Base-by-base conservation (phyloP, 2,329 filamentous ascomycete species). In the Colletotrichum truncatum region DNA sequence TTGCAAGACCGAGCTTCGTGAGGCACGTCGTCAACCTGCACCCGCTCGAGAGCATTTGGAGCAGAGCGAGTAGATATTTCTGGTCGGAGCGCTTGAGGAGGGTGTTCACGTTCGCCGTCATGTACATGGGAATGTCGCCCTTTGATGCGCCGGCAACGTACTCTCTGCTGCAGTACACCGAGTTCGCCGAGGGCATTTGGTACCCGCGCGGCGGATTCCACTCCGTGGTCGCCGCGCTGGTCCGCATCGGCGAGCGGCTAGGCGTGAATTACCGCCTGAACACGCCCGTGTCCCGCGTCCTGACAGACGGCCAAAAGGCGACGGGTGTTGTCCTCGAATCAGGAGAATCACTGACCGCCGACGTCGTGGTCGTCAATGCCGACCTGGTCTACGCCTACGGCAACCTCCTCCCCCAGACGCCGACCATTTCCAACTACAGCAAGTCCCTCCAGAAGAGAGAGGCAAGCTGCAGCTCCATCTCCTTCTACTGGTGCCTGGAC, bases 61-160 rank as follows among this genome's bases (percentile, higher is more conserved):
- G 81, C 6, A 79, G 91, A 26, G 88, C 90, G 3, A 81, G 85
- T 25, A 84, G 83, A 66, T 93, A 93, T 71, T 93, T 93, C 75
- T 85, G 82, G 81, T 90, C 89, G 0, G 91, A 93, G 72, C 81
- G 90, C 62, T 73, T 93, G 71, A 81, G 91, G 66, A 79, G 90
- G 25, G 90, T 91, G 0, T 93, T 93, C 69, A 93, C 91, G 0
- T 93, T 93, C 76, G 90, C 87, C 21, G 93, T 89, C 70, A 94
- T 93, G 91, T 93, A 94, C 72, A 91, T 93, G 88, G 91, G 91
- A 0, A 93, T 93, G 91, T 89, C 84, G 58, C 91, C 91, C 0
- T 93, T 91, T 73, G 89, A 92, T 72, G 91, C 91, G 0, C 91
- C 91, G 0, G 90, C 88, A 4, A 93, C 91, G 2, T 93, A 93